phyloP scores from a whole-genome alignment of 2,329 filamentous ascomycete genomes.

The Botryotinia convoluta region DNA sequence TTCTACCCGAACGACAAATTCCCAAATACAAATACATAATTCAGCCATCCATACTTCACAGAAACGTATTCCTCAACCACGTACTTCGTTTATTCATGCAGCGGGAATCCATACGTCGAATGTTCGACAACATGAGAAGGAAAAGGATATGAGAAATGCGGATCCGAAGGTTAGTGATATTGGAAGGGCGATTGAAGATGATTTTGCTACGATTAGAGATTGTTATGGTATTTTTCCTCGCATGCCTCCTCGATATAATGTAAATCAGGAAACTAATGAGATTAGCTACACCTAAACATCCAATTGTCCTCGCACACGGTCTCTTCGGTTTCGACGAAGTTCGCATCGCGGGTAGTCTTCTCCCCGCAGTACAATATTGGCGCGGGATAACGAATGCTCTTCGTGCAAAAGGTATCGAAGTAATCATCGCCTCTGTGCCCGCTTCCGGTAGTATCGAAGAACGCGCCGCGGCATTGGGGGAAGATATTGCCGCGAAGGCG shows the following conservation, averaged over 20 bases:
- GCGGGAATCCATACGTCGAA: constrained; percentile 11
- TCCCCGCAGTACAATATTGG: constrained; percentile 63
- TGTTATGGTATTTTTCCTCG: constrained; percentile 49
- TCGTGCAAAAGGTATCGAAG: constrained; percentile 49
- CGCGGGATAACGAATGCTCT: constrained; percentile 61
- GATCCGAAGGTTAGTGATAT: constrained; percentile 50
- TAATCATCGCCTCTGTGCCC: constrained; percentile 61
- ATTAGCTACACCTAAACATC: constrained; percentile 54
- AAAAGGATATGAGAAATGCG: constrained; percentile 25
- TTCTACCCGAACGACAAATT: background rate
- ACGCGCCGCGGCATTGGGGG: constrained; percentile 56
- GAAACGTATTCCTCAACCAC: background rate
- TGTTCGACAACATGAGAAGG: background rate
- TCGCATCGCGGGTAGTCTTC: constrained; percentile 45
- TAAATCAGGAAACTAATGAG: background rate
- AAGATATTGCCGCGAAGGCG: constrained; percentile 50
- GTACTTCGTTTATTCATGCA: background rate
- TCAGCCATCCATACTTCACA: constrained; percentile 11
- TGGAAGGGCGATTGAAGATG: constrained; percentile 55
- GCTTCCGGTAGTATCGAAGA: constrained; percentile 59
- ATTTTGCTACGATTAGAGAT: constrained; percentile 58
- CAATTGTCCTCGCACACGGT: constrained; percentile 64
- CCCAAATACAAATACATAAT: constrained; percentile 10
- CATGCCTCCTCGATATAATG: background rate
- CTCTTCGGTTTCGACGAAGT: constrained; percentile 63